Base-by-base conservation (phyloP, 805 yeast genomes). In the Myxozyma neglecta region DNA sequence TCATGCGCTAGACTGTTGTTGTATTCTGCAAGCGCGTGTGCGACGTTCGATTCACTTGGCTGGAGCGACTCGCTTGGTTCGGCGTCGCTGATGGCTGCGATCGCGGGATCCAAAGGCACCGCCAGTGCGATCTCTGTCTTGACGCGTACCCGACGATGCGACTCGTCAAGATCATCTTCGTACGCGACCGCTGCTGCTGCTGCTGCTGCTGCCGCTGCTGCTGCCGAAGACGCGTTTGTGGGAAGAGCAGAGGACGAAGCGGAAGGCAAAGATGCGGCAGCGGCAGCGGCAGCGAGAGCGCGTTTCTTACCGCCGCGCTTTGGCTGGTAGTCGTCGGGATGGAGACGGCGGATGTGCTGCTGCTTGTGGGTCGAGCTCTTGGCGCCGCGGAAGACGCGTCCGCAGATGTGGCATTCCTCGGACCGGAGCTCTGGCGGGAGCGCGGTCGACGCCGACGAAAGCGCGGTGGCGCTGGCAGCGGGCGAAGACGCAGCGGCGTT, bases 341-440 rank as follows among this genome's bases (percentile, higher is more conserved):
- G 83, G 42, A 79, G 69, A 45, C 81, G 70, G 24, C 80, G 74
- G 55, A 79, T 79, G 60, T 79, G 83, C 71, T 80, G 83, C 68
- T 80, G 82, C 66, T 76, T 77, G 69, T 79, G 82, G 1, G 82
- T 79, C 1, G 79, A 70, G 3, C 81, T 76, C 69, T 76, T 77
- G 36, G 82, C 81, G 29, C 83, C 83, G 65, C 74, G 76, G 73
- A 80, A 79, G 42, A 70, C 70, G 43, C 82, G 73, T 14, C 77
- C 77, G 68, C 83, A 80, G 57, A 75, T 70, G 52, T 73, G 78
- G 68, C 83, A 80, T 45, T 69, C 71, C 64, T 77, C 80, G 44
- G 72, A 68, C 32, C 73, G 68, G 55, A 57, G 61, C 40, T 64
- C 66, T 2, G 66, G 64, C 32, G 64, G 60, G 6, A 56, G 34